Percentiles rank a stretch among this genome's conserved stretches.
Evolutionary conservation across 1,139 yeast genomes (phyloP).

Genomic region (Scheffersomyces quercinus): DNA sequence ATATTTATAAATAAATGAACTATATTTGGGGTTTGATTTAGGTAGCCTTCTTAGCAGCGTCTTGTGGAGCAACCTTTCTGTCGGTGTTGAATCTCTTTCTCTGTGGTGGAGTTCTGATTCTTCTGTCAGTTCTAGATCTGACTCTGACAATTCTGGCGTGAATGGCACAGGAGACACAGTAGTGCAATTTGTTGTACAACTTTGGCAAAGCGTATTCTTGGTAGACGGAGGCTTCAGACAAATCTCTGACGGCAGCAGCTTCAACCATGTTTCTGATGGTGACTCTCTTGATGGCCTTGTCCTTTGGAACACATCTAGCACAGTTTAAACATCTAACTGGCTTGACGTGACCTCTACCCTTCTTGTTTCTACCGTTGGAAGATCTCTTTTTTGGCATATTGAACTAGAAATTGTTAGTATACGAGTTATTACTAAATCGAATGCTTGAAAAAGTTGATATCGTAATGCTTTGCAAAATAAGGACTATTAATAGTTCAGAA

Average conservation of each 20-base stretch:
- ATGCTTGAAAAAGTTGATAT: background rate
- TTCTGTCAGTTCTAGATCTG: slow-evolving; percentile 98
- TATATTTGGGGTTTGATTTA: slow-evolving; percentile 10
- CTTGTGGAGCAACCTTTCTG: slow-evolving; percentile 95
- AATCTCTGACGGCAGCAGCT: slow-evolving; percentile 99
- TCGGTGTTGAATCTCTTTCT: slow-evolving; percentile 98
- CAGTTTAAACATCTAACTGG: slow-evolving; percentile 99
- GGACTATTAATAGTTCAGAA: background rate
- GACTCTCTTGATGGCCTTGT: slow-evolving; percentile 99
- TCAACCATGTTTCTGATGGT: slow-evolving; percentile 99
- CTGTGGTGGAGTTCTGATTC: slow-evolving; percentile 98
- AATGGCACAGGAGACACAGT: slow-evolving; percentile 99
- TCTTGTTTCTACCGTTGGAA: slow-evolving; percentile 99
- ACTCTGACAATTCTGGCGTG: slow-evolving; percentile 99
- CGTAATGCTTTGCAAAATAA: background rate
- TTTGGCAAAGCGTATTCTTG: slow-evolving; percentile 99
- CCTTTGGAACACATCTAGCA: slow-evolving; percentile 99
- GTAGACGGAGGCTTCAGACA: slow-evolving; percentile 99
- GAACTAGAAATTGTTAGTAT: slow-evolving; percentile 31
- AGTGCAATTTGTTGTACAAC: slow-evolving; percentile 99
- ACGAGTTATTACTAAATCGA: too few relatives aligned
- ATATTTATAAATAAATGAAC: background rate
- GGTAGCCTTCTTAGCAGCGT: slow-evolving; percentile 92
- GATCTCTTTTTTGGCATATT: slow-evolving; percentile 99
- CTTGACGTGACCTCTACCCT: slow-evolving; percentile 99